Base-by-base conservation (phyloP, 768 basidiomycete genomes). In the Candolleomyces efflorescens region DNA sequence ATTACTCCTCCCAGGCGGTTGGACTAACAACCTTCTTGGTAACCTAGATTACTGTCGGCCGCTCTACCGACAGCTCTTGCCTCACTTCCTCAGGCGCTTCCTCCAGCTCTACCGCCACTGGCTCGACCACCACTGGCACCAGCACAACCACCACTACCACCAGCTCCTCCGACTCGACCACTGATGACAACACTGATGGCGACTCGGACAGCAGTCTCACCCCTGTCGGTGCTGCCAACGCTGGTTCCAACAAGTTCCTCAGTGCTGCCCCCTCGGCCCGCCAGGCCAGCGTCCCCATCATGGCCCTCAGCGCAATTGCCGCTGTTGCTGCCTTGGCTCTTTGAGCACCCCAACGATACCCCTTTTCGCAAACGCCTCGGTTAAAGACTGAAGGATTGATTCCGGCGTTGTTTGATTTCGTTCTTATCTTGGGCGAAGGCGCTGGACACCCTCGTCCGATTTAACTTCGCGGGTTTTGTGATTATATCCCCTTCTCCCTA, bases 161-260 rank as follows among this genome's bases (percentile, higher is more conserved):
- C 36, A 23, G 53, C 15, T 23, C 22, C 26, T 54, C 43, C 38
- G 32, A 32, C 32, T 32, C 32, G 32, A 32, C 32, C 5, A n/a
- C n/a, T n/a, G n/a, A n/a, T n/a, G 47, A 23, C 49, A 49, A 11
- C 24, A 49, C 48, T 22, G 11, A n/a, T 32, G 37, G 17, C 4
- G 22, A 17, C 36, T 17, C 41, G 17, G 23, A 22, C 10, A 9
- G 10, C 46, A 48, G 62, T 36, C 50, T 66, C 22, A 55, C 56
- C 7, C 73, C 79, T 46, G 68, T 80, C 37, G 81, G 80, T 51
- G 79, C 78, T 43, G 75, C 75, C 52, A 77, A 79, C 55, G 76
- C 77, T 15, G 78, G 74, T n/a, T 67, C 65, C 52, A 70, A 74
- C 60, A 71, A 72, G 20, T 63, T 75, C 60, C 58, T 60, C 55